These are phyloP conservation scores for Musa acuminata DNA, from an alignment of 176 grass and related monocot species.

Conservation along the genomic window DNA sequence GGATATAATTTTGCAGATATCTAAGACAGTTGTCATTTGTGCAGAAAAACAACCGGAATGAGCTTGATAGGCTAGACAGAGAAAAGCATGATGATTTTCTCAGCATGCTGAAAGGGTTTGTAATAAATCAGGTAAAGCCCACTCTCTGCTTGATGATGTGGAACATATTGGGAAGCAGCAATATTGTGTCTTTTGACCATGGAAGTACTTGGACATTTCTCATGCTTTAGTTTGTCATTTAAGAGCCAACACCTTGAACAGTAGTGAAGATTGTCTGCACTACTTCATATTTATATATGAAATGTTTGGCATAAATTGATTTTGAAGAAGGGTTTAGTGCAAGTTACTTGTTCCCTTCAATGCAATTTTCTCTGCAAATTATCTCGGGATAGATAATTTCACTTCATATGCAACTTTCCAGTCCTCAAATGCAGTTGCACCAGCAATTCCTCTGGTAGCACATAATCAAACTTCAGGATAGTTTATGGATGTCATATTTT, in stretches of 20 bases:
- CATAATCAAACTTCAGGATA: too few species aligned
- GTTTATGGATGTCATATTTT: too few species aligned
- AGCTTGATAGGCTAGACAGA: constrained; percentile 64
- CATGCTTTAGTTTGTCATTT: background rate
- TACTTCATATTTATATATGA: too few species aligned
- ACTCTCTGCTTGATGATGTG: background rate
- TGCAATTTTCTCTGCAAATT: too few species aligned
- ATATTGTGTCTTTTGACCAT: background rate
- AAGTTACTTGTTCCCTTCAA: too few species aligned
- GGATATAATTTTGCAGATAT: background rate
- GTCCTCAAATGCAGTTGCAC: too few species aligned
- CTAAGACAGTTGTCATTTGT: constrained; percentile 1
- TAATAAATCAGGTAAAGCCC: constrained; percentile 74
- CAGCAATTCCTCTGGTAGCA: too few species aligned
- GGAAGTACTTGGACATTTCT: background rate
- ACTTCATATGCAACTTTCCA: too few species aligned
- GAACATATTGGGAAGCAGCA: background rate
- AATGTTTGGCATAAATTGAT: too few species aligned
- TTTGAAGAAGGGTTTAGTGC: too few species aligned
- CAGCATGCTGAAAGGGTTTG: constrained; percentile 82
- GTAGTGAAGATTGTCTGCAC: too few species aligned
- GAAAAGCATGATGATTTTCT: constrained; percentile 76
- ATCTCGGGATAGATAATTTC: too few species aligned
- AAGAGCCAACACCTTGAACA: background rate
- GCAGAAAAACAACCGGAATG: constrained; percentile 81